phyloP scores from a whole-genome alignment of 2,329 filamentous ascomycete genomes.

The Pestalotiopsis sp. region DNA sequence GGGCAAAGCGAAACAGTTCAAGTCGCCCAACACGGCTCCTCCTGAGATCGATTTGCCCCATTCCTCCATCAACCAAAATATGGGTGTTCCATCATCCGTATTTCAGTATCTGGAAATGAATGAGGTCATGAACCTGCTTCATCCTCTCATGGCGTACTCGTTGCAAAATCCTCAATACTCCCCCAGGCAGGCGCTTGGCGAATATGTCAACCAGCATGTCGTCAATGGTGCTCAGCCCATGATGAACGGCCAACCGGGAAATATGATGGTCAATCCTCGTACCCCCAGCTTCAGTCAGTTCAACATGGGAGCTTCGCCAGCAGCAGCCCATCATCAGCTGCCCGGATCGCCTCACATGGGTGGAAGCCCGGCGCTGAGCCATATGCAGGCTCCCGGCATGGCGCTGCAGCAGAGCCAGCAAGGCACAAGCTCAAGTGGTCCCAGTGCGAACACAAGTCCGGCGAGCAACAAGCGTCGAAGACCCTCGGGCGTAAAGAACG shows the following conservation, averaged over 20 bases:
- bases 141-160: slow-evolving; percentile 61
- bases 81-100: slow-evolving; percentile 63
- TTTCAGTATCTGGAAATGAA: slow-evolving; percentile 70
- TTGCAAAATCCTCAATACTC: slow-evolving; percentile 56
- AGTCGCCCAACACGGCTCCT: slow-evolving; percentile 61
- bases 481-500: slow-evolving; percentile 59
- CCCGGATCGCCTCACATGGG: slow-evolving; percentile 65
- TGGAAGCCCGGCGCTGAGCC: slow-evolving; percentile 60
- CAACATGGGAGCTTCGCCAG: slow-evolving; percentile 62
- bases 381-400: slow-evolving; percentile 69
- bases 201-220: slow-evolving; percentile 57
- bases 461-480: slow-evolving; percentile 62
- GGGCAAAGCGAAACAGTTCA: slow-evolving; percentile 59
- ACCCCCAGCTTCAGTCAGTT: slow-evolving; percentile 62
- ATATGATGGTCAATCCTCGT: slow-evolving; percentile 49
- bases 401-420: slow-evolving; percentile 70
- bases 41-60: slow-evolving; percentile 65
- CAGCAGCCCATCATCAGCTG: slow-evolving; percentile 60
- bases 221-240: slow-evolving; percentile 39
- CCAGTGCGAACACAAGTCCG: slow-evolving; percentile 69
- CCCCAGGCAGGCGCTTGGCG: slow-evolving; percentile 62
- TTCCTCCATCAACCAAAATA: slow-evolving; percentile 56
- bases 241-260: slow-evolving; percentile 48
- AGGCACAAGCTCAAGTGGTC: slow-evolving; percentile 66
- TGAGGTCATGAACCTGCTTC: slow-evolving; percentile 56